Conservation (phyloP, 2,329 filamentous ascomycete genomes). For the Conoideocrella luteorostrata region DNA sequence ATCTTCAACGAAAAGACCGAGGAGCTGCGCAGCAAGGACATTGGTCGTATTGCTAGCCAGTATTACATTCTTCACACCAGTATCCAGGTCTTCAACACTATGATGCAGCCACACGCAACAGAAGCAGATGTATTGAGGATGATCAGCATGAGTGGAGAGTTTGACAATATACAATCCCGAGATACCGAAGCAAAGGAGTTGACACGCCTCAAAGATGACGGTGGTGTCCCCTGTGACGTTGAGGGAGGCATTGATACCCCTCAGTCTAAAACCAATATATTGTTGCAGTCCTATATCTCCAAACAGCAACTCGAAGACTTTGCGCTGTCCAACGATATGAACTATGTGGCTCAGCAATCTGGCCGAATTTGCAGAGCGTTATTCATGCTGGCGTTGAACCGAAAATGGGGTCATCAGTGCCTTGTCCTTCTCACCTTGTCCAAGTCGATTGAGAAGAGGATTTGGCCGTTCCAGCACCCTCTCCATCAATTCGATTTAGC, state of each 20-base stretch:
- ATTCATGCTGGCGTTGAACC: slow-evolving; percentile 95
- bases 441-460: slow-evolving; percentile 93
- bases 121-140: slow-evolving; percentile 93
- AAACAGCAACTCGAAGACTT: slow-evolving; percentile 86
- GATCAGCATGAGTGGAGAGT: slow-evolving; percentile 96
- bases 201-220: slow-evolving; percentile 61
- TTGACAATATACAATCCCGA: slow-evolving; percentile 90
- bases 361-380: slow-evolving; percentile 89
- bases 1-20: slow-evolving; percentile 95
- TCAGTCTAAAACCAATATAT: slow-evolving; percentile 90
- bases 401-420: slow-evolving; percentile 93
- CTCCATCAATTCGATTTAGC: slow-evolving; percentile 92
- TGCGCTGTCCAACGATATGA: slow-evolving; percentile 82
- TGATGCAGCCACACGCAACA: slow-evolving; percentile 80
- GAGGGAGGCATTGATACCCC: slow-evolving; percentile 63
- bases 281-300: slow-evolving; percentile 91
- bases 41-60: slow-evolving; percentile 93
- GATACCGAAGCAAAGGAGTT: slow-evolving; percentile 89
- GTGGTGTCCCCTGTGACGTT: slow-evolving; percentile 71
- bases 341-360: slow-evolving; percentile 93
- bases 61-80: slow-evolving; percentile 93
- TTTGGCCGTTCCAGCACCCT: slow-evolving; percentile 93
- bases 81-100: slow-evolving; percentile 90
- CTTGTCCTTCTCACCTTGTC: slow-evolving; percentile 83
- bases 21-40: slow-evolving; percentile 87